phyloP scores from a whole-genome alignment of 2,329 filamentous ascomycete genomes.

The Phyllosticta citrichinensis region DNA sequence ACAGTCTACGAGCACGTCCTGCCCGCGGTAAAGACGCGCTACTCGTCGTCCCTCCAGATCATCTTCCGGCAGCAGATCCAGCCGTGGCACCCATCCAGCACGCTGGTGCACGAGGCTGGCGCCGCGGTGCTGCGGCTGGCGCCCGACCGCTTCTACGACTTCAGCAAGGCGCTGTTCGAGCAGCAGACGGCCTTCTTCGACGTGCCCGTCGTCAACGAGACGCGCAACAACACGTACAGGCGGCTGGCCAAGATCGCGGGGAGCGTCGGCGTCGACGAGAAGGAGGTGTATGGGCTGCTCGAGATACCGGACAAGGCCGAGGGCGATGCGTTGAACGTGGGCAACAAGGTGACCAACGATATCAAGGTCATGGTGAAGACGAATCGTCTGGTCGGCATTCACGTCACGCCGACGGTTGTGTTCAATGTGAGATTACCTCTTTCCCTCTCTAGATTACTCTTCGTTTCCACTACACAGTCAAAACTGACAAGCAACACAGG shows the following conservation, averaged over 20 bases:
- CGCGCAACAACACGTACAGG: slow-evolving; percentile 72
- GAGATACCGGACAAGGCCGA: slow-evolving; percentile 57
- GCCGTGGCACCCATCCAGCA: slow-evolving; percentile 82
- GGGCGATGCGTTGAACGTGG: slow-evolving; percentile 59
- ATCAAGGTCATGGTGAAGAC: slow-evolving; percentile 69
- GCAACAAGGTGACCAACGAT: slow-evolving; percentile 76
- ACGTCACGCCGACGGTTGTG: slow-evolving; percentile 84
- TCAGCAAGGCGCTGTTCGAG: slow-evolving; percentile 58
- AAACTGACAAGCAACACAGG: slow-evolving; percentile 16
- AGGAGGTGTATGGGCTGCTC: slow-evolving; percentile 59
- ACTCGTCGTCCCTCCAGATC: slow-evolving; percentile 54
- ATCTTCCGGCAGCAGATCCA: slow-evolving; percentile 89
- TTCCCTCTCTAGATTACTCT: background rate
- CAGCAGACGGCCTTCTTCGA: slow-evolving; percentile 76
- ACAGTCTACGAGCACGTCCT: slow-evolving; percentile 59
- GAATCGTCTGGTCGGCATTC: slow-evolving; percentile 66
- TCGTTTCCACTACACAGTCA: background rate
- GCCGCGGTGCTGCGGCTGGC: slow-evolving; percentile 65
- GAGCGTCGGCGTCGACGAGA: slow-evolving; percentile 59
- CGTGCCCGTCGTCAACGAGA: slow-evolving; percentile 71
- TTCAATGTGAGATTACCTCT: slow-evolving; percentile 52
- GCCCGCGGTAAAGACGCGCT: slow-evolving; percentile 53
- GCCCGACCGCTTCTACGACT: slow-evolving; percentile 69
- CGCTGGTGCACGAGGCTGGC: slow-evolving; percentile 65
- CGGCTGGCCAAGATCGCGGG: slow-evolving; percentile 66